These are phyloP conservation scores for Wallacemonas sp. DNA, from an alignment of 208 protist genomes.

Conservation along the genomic window DNA sequence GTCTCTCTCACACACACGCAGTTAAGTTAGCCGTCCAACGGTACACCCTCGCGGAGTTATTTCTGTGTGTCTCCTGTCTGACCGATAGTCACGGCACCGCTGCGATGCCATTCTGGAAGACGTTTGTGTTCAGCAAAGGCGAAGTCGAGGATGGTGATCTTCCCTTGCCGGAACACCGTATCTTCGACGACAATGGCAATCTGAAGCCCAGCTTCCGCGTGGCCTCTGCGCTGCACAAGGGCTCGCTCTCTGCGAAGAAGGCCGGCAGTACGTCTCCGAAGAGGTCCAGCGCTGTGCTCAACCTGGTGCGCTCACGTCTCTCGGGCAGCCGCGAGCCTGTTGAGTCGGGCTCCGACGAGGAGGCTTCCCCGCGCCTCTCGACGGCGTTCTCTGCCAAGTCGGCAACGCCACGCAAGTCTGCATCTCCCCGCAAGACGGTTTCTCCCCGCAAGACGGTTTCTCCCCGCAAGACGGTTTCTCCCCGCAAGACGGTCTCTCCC, in stretches of 20 bases:
- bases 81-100: too few relatives aligned
- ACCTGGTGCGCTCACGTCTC: neutral
- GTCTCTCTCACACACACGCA: neutral
- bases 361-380: neutral
- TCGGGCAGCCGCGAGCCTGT: neutral
- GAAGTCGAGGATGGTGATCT: constrained; percentile 87
- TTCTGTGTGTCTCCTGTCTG: neutral
- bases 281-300: neutral
- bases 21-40: neutral
- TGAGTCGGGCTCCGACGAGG: neutral
- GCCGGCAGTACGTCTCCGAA: constrained; percentile 9
- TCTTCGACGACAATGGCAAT: constrained; percentile 79
- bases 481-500: neutral
- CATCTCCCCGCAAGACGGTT: neutral
- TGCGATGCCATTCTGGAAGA: constrained; percentile 85
- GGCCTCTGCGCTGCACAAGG: constrained; percentile 10
- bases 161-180: constrained; percentile 74
- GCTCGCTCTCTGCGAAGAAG: constrained; percentile 13
- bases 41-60: neutral
- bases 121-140: constrained; percentile 53
- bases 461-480: neutral
- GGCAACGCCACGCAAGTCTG: constrained; percentile 5
- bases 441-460: constrained; percentile 3
- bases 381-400: neutral
- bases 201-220: constrained; percentile 26